A percentile compares a stretch with the other conserved stretches of the same genome.
Conservation (phyloP, 1,139 yeast species). For the Pichia sp. region DNA sequence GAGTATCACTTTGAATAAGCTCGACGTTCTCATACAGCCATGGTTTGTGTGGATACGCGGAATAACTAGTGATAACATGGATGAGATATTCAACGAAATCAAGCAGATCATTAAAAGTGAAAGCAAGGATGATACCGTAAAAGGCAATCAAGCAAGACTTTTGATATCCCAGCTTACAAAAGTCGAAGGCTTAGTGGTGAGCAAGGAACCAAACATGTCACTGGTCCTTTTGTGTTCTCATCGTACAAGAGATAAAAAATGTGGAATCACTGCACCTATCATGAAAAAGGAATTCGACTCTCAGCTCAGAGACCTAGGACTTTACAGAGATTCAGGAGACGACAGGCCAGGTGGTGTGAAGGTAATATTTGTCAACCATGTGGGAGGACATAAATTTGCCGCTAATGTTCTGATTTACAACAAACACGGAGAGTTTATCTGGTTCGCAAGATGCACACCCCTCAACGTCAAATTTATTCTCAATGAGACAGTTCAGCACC, state of each 20-base stretch:
- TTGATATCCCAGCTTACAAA: constrained; percentile 15
- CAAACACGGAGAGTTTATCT: constrained; percentile 69
- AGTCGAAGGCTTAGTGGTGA: constrained; percentile 29
- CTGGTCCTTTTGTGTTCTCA: constrained; percentile 83
- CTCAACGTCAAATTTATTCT: constrained; percentile 68
- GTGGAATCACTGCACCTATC: constrained; percentile 94
- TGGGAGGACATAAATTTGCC: constrained; percentile 93
- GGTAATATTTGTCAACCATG: constrained; percentile 72
- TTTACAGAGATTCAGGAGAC: constrained; percentile 72
- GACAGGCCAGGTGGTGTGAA: constrained; percentile 67
- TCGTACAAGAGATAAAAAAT: constrained; percentile 82
- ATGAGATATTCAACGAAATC: constrained; percentile 42
- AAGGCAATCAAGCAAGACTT: constrained; percentile 14
- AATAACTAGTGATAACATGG: constrained; percentile 44
- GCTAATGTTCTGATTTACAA: constrained; percentile 81
- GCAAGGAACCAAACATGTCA: constrained; percentile 44
- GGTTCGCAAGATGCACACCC: constrained; percentile 87
- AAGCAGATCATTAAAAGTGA: constrained; percentile 37
- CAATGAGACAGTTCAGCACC: constrained; percentile 65
- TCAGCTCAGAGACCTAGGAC: constrained; percentile 64
- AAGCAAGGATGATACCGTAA: not conserved
- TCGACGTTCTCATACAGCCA: constrained; percentile 68
- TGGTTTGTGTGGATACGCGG: constrained; percentile 66
- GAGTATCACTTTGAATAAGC: constrained; percentile 32
- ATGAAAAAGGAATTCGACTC: constrained; percentile 74